Conservation (phyloP, 768 basidiomycete genomes). For the Glaciozyma martinii region DNA sequence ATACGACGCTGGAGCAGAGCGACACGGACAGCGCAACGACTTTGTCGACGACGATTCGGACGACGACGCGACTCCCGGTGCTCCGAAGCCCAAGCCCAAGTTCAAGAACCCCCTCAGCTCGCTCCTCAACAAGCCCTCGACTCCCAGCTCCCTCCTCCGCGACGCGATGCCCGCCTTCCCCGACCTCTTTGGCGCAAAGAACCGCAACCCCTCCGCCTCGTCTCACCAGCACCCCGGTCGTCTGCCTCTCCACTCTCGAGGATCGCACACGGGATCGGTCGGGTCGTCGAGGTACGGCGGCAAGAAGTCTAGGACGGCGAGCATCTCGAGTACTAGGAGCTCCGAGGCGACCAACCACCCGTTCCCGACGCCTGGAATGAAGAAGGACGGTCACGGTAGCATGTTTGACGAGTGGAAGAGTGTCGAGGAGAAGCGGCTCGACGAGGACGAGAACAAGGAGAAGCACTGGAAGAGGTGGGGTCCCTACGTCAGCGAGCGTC, state of each 20-base stretch:
- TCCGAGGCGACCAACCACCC: constrained; percentile 30
- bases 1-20: constrained; percentile 27
- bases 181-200: constrained; percentile 17
- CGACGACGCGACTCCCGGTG: background rate
- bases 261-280: background rate
- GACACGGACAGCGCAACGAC: constrained; percentile 27
- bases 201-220: constrained; percentile 28
- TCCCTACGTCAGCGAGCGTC: constrained; percentile 90
- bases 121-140: too few species aligned
- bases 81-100: background rate
- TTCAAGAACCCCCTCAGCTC: background rate
- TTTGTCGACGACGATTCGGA: constrained; percentile 16
- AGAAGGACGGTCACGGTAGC: constrained; percentile 10
- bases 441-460: constrained; percentile 65
- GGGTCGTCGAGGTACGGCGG: constrained; percentile 1
- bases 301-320: constrained; percentile 4
- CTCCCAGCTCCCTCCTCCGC: constrained; percentile 13
- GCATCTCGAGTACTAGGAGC: constrained; percentile 9
- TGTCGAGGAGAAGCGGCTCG: constrained; percentile 71
- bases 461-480: constrained; percentile 99
- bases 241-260: constrained; percentile 5
- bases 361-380: constrained; percentile 36
- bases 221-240: constrained; percentile 22
- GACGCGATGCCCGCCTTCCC: constrained; percentile 12
- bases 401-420: constrained; percentile 52